A percentile compares a stretch with the other conserved stretches of the same genome.
phyloP scores from a whole-genome alignment of 1,139 yeast genomes.

The Saccharomyces pastorianus region DNA sequence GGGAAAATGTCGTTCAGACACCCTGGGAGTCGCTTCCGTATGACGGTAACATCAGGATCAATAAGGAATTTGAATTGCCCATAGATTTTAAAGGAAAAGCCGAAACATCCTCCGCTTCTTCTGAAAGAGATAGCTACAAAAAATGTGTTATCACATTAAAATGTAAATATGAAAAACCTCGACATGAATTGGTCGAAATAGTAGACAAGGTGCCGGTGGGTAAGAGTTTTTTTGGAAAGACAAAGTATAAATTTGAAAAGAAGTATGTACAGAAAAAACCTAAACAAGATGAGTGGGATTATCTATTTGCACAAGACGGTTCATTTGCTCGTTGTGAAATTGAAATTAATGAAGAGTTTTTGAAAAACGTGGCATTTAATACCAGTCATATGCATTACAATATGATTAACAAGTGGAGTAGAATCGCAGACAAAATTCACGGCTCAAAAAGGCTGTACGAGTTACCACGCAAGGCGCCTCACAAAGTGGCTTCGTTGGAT shows the following conservation, averaged over 20 bases:
- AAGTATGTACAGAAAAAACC: slow-evolving; percentile 45
- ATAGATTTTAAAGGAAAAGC: slow-evolving; percentile 15
- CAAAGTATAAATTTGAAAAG: slow-evolving; percentile 35
- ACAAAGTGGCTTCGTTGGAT: slow-evolving; percentile 58
- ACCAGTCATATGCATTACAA: slow-evolving; percentile 43
- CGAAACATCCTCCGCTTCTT: neutral
- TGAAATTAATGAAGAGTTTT: slow-evolving; percentile 42
- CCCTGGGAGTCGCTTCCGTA: slow-evolving; percentile 46
- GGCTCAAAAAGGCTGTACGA: slow-evolving; percentile 26
- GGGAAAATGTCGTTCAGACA: slow-evolving; percentile 77
- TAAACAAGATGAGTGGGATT: slow-evolving; percentile 47
- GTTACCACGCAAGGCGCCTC: slow-evolving; percentile 40
- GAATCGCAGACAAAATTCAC: slow-evolving; percentile 29
- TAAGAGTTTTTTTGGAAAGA: slow-evolving; percentile 32
- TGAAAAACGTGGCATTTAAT: slow-evolving; percentile 12
- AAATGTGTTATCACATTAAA: slow-evolving; percentile 72
- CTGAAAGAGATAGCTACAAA: neutral
- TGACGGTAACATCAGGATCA: slow-evolving; percentile 39
- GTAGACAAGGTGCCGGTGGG: slow-evolving; percentile 42
- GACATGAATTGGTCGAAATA: slow-evolving; percentile 48
- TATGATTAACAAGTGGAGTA: slow-evolving; percentile 80
- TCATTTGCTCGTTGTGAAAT: slow-evolving; percentile 75
- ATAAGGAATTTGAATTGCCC: slow-evolving; percentile 82
- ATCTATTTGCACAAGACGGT: slow-evolving; percentile 70
- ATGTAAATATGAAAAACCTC: slow-evolving; percentile 48